Conservation (phyloP, 2,329 filamentous ascomycete genomes). For the Diaporthe aspalathi region DNA sequence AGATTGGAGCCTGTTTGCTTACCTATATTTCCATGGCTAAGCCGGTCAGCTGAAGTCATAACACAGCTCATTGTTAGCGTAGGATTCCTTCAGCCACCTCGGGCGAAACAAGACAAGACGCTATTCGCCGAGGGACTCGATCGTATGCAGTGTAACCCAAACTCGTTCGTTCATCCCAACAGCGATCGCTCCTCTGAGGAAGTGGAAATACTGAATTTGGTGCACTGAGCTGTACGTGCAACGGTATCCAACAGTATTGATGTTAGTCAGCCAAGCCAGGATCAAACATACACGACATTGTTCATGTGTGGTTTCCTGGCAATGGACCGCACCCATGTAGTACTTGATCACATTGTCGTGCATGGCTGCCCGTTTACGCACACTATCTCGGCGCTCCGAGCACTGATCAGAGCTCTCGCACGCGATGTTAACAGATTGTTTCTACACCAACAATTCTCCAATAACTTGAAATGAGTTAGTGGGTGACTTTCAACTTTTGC, state of each 20-base stretch:
- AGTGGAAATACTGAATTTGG: background rate
- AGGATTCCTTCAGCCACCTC: slow-evolving; percentile 18
- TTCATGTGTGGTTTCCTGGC: background rate
- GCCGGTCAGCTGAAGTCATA: slow-evolving; percentile 12
- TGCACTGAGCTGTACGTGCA: background rate
- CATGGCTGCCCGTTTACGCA: too few relatives aligned
- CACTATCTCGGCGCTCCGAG: too few relatives aligned
- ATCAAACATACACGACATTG: background rate
- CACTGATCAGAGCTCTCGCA: too few relatives aligned
- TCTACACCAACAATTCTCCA: too few relatives aligned
- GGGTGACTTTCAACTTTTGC: too few relatives aligned
- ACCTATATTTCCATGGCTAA: background rate
- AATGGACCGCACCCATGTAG: background rate
- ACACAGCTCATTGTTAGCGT: slow-evolving; percentile 11
- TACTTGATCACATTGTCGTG: too few relatives aligned
- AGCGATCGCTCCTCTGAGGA: background rate
- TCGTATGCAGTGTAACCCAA: background rate
- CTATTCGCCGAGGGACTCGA: background rate
- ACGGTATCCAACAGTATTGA: background rate
- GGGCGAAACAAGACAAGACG: background rate
- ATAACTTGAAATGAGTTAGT: too few relatives aligned
- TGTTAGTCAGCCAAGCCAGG: background rate
- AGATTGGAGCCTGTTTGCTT: slow-evolving; percentile 14
- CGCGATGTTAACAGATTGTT: too few relatives aligned
- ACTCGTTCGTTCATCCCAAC: background rate